Percentiles rank a stretch among this genome's conserved stretches.
phyloP scores from a whole-genome alignment of 805 yeast species.

The Starmerella bombicola region DNA sequence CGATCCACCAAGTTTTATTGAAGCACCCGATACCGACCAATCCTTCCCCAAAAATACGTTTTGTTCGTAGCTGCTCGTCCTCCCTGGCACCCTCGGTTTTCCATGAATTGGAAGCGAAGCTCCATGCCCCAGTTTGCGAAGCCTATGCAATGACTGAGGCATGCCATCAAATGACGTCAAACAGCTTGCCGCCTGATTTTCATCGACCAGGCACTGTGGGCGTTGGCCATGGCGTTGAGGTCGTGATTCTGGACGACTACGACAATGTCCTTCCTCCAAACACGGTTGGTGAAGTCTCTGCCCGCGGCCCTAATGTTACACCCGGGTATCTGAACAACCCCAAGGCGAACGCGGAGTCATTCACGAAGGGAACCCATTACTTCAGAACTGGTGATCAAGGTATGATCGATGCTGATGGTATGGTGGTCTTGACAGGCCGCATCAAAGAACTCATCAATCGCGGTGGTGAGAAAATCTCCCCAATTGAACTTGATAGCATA shows the following conservation, averaged over 20 bases:
- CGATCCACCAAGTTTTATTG: slow-evolving; percentile 56
- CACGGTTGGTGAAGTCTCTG: slow-evolving; percentile 53
- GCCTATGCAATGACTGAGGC: slow-evolving; percentile 78
- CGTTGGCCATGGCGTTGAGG: slow-evolving; percentile 55
- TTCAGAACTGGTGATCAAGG: slow-evolving; percentile 79
- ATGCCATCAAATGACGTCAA: slow-evolving; percentile 68
- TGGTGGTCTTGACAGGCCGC: slow-evolving; percentile 52
- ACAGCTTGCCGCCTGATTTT: slow-evolving; percentile 50
- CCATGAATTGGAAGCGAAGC: slow-evolving; percentile 41
- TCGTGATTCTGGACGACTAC: slow-evolving; percentile 42
- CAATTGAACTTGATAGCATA: slow-evolving; percentile 54
- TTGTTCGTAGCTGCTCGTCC: slow-evolving; percentile 61
- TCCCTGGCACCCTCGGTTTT: slow-evolving; percentile 57
- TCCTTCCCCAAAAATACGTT: slow-evolving; percentile 44
- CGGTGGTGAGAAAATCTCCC: slow-evolving; percentile 69
- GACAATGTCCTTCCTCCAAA: slow-evolving; percentile 41
- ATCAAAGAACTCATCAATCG: slow-evolving; percentile 63
- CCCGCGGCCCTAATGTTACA: slow-evolving; percentile 57
- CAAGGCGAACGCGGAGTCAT: slow-evolving; percentile 56
- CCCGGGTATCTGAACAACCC: slow-evolving; percentile 59
- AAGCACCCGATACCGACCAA: slow-evolving; percentile 37
- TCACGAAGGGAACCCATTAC: slow-evolving; percentile 41
- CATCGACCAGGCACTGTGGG: slow-evolving; percentile 66
- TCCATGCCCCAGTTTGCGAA: slow-evolving; percentile 58
- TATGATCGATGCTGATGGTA: slow-evolving; percentile 44